Conservation (phyloP, 495 filamentous ascomycete species). For the Podospora conica region DNA sequence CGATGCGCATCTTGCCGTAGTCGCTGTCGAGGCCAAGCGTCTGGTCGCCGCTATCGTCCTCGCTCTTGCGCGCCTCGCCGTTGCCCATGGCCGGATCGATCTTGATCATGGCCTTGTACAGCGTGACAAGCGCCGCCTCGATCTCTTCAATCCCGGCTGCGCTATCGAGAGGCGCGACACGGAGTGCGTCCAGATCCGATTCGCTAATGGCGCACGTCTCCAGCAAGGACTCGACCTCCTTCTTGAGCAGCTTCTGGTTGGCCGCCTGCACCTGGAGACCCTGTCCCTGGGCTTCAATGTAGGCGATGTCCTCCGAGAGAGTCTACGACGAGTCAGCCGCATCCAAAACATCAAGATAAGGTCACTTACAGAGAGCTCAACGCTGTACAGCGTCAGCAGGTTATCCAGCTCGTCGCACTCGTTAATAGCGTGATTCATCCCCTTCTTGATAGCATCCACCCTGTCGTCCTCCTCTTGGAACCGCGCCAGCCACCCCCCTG, state of each 20-base stretch:
- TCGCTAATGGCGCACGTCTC: slow-evolving; percentile 81
- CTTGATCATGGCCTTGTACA: slow-evolving; percentile 92
- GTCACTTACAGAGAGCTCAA: slow-evolving; percentile 78
- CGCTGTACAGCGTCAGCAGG: slow-evolving; percentile 84
- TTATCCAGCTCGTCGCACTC: slow-evolving; percentile 97
- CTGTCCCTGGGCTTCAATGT: slow-evolving; percentile 94
- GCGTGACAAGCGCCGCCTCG: slow-evolving; percentile 65
- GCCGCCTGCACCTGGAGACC: slow-evolving; percentile 94
- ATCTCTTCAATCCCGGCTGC: slow-evolving; percentile 64
- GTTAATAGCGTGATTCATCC: slow-evolving; percentile 80
- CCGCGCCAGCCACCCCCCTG: slow-evolving; percentile 83
- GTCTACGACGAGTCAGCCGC: slow-evolving; percentile 58
- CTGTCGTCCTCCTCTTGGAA: slow-evolving; percentile 87
- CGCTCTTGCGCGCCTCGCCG: slow-evolving; percentile 44
- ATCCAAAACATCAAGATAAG: neutral
- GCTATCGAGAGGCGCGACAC: slow-evolving; percentile 66
- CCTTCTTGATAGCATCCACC: slow-evolving; percentile 69
- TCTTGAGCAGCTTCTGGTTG: slow-evolving; percentile 90
- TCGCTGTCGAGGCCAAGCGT: slow-evolving; percentile 62
- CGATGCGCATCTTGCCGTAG: slow-evolving; percentile 83
- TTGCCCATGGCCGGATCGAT: slow-evolving; percentile 75
- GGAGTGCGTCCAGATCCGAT: slow-evolving; percentile 64
- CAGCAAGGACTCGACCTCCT: slow-evolving; percentile 74
- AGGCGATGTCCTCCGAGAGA: slow-evolving; percentile 88
- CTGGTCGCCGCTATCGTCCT: slow-evolving; percentile 44